Percentiles rank a stretch among this genome's conserved stretches.
Conservation (phyloP, 2,329 filamentous ascomycete genomes). For the Chaetomium sp. region DNA sequence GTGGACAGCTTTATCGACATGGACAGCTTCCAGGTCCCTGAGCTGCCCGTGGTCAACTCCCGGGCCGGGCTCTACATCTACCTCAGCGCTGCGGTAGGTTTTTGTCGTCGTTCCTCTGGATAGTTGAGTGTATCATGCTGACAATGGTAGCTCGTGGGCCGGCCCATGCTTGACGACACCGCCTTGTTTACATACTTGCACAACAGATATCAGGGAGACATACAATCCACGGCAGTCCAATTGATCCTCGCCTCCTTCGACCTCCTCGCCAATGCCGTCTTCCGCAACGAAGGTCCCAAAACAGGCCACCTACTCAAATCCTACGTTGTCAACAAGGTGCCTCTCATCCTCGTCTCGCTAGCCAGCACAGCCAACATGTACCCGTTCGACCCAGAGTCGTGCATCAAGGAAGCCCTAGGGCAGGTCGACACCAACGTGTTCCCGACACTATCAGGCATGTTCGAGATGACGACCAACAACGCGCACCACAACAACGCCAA, state of each 20-base stretch:
- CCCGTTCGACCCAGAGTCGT: slow-evolving; percentile 65
- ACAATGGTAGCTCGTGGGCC: slow-evolving; percentile 62
- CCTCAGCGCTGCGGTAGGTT: slow-evolving; percentile 69
- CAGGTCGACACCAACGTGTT: slow-evolving; percentile 78
- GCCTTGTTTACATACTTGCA: slow-evolving; percentile 73
- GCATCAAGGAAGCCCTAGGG: slow-evolving; percentile 64
- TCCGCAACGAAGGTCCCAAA: slow-evolving; percentile 51
- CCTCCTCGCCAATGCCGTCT: slow-evolving; percentile 77
- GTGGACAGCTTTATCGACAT: slow-evolving; percentile 50
- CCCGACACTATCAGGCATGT: slow-evolving; percentile 53
- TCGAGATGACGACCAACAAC: slow-evolving; percentile 40
- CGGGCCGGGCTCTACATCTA: slow-evolving; percentile 81
- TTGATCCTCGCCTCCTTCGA: slow-evolving; percentile 86
- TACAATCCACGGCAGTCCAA: slow-evolving; percentile 71
- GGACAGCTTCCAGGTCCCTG: slow-evolving; percentile 49
- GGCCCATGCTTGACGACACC: slow-evolving; percentile 76
- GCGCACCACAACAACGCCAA: slow-evolving; percentile 35
- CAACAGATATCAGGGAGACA: slow-evolving; percentile 77
- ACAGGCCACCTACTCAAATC: slow-evolving; percentile 72
- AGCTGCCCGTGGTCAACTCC: slow-evolving; percentile 66
- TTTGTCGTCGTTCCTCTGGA: neutral
- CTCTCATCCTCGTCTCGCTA: slow-evolving; percentile 47
- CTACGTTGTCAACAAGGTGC: slow-evolving; percentile 69
- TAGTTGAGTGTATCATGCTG: slow-evolving; percentile 18
- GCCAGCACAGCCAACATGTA: slow-evolving; percentile 54